Percentiles rank a stretch among this genome's conserved stretches.
These are phyloP conservation scores for Microdochium nivale DNA, from an alignment of 2,329 filamentous ascomycete species.

Conservation along the genomic window DNA sequence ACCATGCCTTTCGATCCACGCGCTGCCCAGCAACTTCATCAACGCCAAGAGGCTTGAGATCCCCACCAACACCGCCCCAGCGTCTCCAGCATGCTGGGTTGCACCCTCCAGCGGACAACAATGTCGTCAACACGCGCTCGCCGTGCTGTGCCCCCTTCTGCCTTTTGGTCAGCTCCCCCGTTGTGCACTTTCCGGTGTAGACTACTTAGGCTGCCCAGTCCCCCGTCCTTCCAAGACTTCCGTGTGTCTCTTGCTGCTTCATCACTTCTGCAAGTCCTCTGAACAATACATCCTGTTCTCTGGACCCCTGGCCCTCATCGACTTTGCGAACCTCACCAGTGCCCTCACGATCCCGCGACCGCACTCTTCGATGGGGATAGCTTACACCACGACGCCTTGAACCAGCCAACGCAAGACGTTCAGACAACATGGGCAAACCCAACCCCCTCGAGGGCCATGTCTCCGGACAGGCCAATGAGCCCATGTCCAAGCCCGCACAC, in stretches of 20 bases:
- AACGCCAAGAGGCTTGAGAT: not conserved
- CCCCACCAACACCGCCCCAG: not conserved
- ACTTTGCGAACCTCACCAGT: not conserved
- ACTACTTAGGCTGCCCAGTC: not conserved
- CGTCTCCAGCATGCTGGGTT: not conserved
- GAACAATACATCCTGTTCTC: not conserved
- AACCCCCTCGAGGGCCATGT: constrained; percentile 13
- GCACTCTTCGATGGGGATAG: not conserved
- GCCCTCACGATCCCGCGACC: not conserved
- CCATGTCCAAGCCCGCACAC: constrained; percentile 46
- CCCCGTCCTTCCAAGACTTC: not conserved
- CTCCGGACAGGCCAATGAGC: constrained; percentile 35
- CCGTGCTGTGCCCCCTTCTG: not conserved
- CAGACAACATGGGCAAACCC: not conserved
- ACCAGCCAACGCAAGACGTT: not conserved
- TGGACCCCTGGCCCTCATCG: not conserved
- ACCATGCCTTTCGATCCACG: not conserved
- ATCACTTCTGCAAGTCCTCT: not conserved
- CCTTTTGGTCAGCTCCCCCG: not conserved
- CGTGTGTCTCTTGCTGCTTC: not conserved
- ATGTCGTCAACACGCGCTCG: not conserved
- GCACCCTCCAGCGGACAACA: not conserved
- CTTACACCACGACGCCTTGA: not conserved
- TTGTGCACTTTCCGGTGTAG: not conserved
- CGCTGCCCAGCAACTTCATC: not conserved